These are phyloP conservation scores for Millerozyma miso DNA, from an alignment of 805 yeast species.

Conservation along the genomic window DNA sequence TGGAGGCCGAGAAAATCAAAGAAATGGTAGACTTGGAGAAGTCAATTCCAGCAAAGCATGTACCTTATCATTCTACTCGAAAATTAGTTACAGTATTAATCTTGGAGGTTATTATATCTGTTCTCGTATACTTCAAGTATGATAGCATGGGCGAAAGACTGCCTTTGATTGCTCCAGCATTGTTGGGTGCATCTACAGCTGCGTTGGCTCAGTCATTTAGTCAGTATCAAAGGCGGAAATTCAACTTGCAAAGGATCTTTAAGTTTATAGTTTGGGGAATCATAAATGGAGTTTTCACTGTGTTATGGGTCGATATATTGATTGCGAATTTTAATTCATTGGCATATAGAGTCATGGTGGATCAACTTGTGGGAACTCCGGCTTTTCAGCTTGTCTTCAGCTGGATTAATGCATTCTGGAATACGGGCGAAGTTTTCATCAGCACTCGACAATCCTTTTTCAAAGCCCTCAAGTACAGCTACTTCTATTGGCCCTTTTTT, in stretches of 20 bases:
- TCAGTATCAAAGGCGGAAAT: constrained; percentile 31
- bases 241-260: constrained; percentile 24
- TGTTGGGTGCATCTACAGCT: constrained; percentile 37
- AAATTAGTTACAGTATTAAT: constrained; percentile 20
- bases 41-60: constrained; percentile 9
- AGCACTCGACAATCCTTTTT: constrained; percentile 36
- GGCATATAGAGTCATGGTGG: constrained; percentile 41
- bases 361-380: constrained; percentile 55
- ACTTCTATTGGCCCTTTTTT: constrained; percentile 57
- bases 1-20: constrained; percentile 1
- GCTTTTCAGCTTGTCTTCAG: constrained; percentile 50
- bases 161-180: constrained; percentile 32
- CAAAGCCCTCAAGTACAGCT: constrained; percentile 48
- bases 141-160: constrained; percentile 15
- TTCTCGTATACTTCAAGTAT: constrained; percentile 27
- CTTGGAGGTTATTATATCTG: constrained; percentile 23
- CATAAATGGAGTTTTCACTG: constrained; percentile 52
- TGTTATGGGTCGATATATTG: constrained; percentile 51
- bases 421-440: constrained; percentile 36
- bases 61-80: constrained; percentile 8
- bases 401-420: constrained; percentile 52
- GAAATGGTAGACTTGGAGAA: constrained; percentile 12
- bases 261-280: constrained; percentile 61
- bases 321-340: constrained; percentile 31
- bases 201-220: constrained; percentile 40